Evolutionary conservation across 2,329 filamentous ascomycete genomes (phyloP), one percentile per base, ranked within the genome.

Genomic region (Colletotrichum shisoi): DNA sequence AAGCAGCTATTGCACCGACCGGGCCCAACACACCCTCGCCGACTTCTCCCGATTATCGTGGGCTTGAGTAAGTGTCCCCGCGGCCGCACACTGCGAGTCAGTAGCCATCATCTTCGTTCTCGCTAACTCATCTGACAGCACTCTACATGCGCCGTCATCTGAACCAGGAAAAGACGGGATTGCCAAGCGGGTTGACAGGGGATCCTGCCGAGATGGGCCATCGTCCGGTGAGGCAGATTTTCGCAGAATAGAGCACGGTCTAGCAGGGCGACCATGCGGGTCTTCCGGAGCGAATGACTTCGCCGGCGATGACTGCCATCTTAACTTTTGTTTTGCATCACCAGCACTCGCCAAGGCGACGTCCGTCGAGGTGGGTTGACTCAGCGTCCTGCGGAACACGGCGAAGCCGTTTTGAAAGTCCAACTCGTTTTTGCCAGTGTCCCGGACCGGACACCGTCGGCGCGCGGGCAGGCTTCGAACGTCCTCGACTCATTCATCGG

Each of bases 81-180:
- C 19, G 27, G 34, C 19, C 19, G 44, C 19, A 31, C 34, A 31
- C 52, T 42, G 56, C 65, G 65, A 65, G 61, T 68, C 65, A 68
- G 65, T 65, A n/a, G 42, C 15, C 54, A 31, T 34, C 63, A 34
- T 65, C 40, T 54, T 65, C 45, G 54, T 46, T 34, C 31, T 57
- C 61, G 56, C 39, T 45, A 56, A 17, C 40, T 48, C 53, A 17
- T 21, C 39, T 49, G 31, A 40, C 42, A 56, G 56, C 61, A 68
- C 48, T 68, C 27, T 65, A 68, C 27, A 34, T 68, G 65, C 48
- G 53, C 44, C 65, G 40, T 48, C 31, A 40, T 51, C 34, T 51
- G 54, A 64, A 40, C 56, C 56, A 34, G 24, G 21, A 56, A 44
- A 37, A 17, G n/a, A 49, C 58, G 48, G 56, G 42, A 51, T 51